Base-by-base conservation (phyloP, 495 filamentous ascomycete genomes). In the Wilcoxina mikolae region DNA sequence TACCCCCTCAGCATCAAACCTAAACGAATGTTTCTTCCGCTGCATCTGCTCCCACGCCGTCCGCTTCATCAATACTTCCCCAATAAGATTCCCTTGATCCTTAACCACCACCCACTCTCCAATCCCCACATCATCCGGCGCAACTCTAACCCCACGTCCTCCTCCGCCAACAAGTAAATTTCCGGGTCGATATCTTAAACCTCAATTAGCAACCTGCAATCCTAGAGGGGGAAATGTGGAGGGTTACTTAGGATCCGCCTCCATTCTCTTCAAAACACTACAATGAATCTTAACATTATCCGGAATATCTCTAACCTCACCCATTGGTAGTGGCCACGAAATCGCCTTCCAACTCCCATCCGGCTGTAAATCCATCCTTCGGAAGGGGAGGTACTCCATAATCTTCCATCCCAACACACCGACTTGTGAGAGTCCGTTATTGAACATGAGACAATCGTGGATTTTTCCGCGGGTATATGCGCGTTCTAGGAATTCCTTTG, bases 341-440 rank as follows among this genome's bases (percentile, higher is more conserved):
- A 93, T 90, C 0, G 83, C 80, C 59, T 83, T 82, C 87, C 87
- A 93, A 0, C 78, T 77, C 0, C 85, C 85, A 56, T 90, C 81
- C 2, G 72, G 52, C 47, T 78, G 75, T 18, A 91, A 64, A 61
- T 90, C 86, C 83, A 93, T 87, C 7, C 87, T 76, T 0, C 84
- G 77, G 70, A 91, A 90, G 0, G 87, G 86, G 12, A 93, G 70
- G 61, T 81, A 88, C 61, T 93, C 84, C 84, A 91, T 90, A 27
- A 87, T 67, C 22, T 79, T 81, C 87, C 87, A 91, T 0, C 76
- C 76, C 1, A 87, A 52, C 0, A 88, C 83, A 0, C 80, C 79
- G 0, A 67, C 38, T 20, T 64, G 55, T 1, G 74, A 61, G 0
- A 87, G 68, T 0, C 85, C 85, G 20, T 81, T 79, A 9, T 74